Evolutionary conservation across 192 early-diverging fungal species (phyloP), one percentile per base, ranked within the genome.

Genomic region (Coemansia nantahalensis): DNA sequence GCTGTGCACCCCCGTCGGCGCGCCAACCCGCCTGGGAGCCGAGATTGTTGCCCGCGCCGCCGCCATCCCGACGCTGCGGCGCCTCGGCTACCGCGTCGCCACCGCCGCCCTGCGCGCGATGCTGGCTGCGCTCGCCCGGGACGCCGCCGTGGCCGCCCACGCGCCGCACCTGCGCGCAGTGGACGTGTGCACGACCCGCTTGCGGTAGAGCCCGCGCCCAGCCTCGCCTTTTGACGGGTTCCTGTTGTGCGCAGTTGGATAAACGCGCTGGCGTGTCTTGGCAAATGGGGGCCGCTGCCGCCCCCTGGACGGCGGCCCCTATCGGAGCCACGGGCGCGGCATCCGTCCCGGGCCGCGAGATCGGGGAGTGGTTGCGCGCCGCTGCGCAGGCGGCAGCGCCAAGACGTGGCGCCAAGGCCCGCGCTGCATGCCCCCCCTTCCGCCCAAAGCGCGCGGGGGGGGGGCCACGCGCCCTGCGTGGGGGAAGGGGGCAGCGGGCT

Each of bases 361-460:
- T n/a, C n/a, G n/a, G n/a, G n/a, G n/a, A n/a, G n/a, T n/a, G n/a
- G n/a, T n/a, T n/a, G n/a, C n/a, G n/a, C n/a, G n/a, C n/a, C n/a
- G n/a, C 3, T 28, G 26, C 26, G 31, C 31, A 9, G 8, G 31
- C 21, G 48, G 8, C 23, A 21, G 30, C 35, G 57, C 57, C 57
- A 59, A 59, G 57, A 51, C 48, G 14, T 39, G 16, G 48, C 49
- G 54, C 51, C 51, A 54, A 54, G 51, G 41, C 32, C 32, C 22
- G 15, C 26, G 26, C 26, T n/a, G n/a, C n/a, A n/a, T n/a, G 26
- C 26, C 26, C 4, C 26, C 26, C 26, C 4, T 28, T 3, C 3
- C 26, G 4, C 26, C 4, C 26, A 28, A 28, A 28, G 26, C n/a
- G n/a, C n/a, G n/a, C n/a, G n/a, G n/a, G 26, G 26, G 26, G 26